These are phyloP conservation scores for Hydnomerulius pinastri DNA, from an alignment of 768 basidiomycete species.

Conservation along the genomic window DNA sequence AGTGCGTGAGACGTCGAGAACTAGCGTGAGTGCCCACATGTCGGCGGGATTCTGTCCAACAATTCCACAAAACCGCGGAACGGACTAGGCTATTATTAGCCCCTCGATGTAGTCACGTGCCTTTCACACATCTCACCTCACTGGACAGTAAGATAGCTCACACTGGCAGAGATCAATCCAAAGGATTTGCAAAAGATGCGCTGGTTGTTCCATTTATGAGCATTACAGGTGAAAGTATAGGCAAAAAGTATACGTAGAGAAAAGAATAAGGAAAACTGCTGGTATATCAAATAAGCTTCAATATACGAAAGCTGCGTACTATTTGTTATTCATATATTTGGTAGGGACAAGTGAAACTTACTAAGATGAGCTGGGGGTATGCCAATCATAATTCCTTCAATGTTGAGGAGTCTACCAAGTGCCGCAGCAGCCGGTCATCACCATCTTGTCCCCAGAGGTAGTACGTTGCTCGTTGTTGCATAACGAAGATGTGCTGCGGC, in stretches of 20 bases:
- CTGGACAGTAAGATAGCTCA: conserved; percentile 1
- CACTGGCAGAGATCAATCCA: not conserved
- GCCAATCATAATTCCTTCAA: conserved; percentile 29
- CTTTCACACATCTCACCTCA: not conserved
- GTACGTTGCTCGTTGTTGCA: conserved; percentile 58
- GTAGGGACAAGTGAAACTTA: conserved; percentile 12
- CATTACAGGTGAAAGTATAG: conserved; percentile 19
- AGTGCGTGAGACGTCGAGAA: not conserved
- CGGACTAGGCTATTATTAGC: not conserved
- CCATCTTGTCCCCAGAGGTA: conserved; percentile 62
- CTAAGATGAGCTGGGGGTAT: not conserved
- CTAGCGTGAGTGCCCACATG: not conserved
- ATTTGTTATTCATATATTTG: conserved; percentile 6
- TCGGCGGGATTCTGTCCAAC: no score
- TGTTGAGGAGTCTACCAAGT: conserved; percentile 29
- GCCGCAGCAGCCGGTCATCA: conserved; percentile 34
- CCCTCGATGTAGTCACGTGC: not conserved
- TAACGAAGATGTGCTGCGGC: conserved; percentile 56
- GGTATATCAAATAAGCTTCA: not conserved
- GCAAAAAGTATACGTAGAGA: conserved; percentile 18
- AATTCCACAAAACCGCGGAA: not conserved
- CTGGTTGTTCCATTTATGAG: conserved; percentile 5
- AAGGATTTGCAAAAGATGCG: not conserved
- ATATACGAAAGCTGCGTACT: conserved; percentile 7
- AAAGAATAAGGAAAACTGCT: conserved; percentile 3